These are phyloP conservation scores for Cordia subcordata DNA, from an alignment of 257 asterid species.

Conservation along the genomic window DNA sequence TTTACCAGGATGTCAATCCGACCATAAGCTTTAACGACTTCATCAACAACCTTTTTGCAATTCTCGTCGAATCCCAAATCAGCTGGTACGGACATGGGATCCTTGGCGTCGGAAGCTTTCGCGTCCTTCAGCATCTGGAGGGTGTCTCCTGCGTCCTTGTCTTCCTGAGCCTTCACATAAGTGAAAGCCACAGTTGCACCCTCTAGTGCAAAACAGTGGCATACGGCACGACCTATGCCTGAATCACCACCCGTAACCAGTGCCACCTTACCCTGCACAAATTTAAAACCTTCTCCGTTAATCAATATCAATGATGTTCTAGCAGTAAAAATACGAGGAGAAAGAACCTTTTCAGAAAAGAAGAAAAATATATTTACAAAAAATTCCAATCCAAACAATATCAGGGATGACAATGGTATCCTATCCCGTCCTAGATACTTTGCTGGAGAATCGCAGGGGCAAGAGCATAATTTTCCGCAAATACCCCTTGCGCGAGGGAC, in stretches of 20 bases:
- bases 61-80: constrained; percentile 68
- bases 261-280: constrained; percentile 58
- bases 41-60: constrained; percentile 58
- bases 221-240: constrained; percentile 74
- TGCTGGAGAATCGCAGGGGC: no score
- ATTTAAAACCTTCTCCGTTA: background rate
- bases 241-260: constrained; percentile 76
- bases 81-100: constrained; percentile 51
- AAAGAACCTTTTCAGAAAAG: no score
- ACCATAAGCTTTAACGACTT: constrained; percentile 44
- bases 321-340: no score
- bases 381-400: no score
- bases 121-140: constrained; percentile 37
- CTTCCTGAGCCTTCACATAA: constrained; percentile 62
- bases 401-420: no score
- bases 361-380: no score
- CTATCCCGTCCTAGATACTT: no score
- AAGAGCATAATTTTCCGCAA: no score
- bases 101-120: constrained; percentile 41
- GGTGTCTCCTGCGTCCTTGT: constrained; percentile 62
- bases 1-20: constrained; percentile 64
- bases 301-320: no score
- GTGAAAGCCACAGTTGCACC: constrained; percentile 82
- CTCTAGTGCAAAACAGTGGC: constrained; percentile 52
- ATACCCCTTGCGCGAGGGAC: no score